phyloP scores from a whole-genome alignment of 768 basidiomycete species.

The Tricholomella constricta region DNA sequence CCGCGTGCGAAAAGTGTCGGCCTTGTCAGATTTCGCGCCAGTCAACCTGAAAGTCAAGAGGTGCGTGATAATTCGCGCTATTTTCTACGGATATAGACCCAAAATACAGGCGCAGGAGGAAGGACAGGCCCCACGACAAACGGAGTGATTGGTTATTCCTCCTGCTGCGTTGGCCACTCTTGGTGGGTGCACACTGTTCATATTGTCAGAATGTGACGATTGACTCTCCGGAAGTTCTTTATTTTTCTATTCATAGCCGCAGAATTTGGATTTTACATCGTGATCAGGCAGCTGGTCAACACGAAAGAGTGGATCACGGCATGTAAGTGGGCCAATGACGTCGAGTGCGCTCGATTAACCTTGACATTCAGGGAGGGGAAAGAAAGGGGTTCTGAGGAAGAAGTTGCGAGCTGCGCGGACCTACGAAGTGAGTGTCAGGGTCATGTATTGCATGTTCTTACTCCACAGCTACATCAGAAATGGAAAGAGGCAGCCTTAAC shows the following conservation, averaged over 20 bases:
- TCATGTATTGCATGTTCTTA: background rate
- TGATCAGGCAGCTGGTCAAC: slow-evolving; percentile 91
- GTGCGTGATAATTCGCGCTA: slow-evolving; percentile 37
- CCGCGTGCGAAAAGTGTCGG: slow-evolving; percentile 78
- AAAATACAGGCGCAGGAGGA: slow-evolving; percentile 32
- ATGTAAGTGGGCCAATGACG: slow-evolving; percentile 48
- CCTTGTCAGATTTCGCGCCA: slow-evolving; percentile 87
- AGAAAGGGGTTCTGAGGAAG: slow-evolving; percentile 76
- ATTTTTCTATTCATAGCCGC: slow-evolving; percentile 82
- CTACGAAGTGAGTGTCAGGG: slow-evolving; percentile 57
- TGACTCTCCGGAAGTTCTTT: slow-evolving; percentile 79
- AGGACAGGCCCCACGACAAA: slow-evolving; percentile 48
- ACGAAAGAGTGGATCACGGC: slow-evolving; percentile 91
- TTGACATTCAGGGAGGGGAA: slow-evolving; percentile 69
- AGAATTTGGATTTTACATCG: slow-evolving; percentile 85
- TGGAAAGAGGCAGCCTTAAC: slow-evolving; percentile 84
- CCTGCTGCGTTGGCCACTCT: slow-evolving; percentile 82
- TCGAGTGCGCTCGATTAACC: background rate
- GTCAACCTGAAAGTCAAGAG: slow-evolving; percentile 82
- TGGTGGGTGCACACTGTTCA: slow-evolving; percentile 55
- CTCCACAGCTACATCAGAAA: slow-evolving; percentile 46
- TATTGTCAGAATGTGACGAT: background rate
- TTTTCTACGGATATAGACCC: background rate
- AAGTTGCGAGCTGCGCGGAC: slow-evolving; percentile 71
- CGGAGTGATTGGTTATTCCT: slow-evolving; percentile 75